These are phyloP conservation scores for button mushroom (Agaricus bisporus) DNA, from an alignment of 768 basidiomycete species.

Conservation along the genomic window DNA sequence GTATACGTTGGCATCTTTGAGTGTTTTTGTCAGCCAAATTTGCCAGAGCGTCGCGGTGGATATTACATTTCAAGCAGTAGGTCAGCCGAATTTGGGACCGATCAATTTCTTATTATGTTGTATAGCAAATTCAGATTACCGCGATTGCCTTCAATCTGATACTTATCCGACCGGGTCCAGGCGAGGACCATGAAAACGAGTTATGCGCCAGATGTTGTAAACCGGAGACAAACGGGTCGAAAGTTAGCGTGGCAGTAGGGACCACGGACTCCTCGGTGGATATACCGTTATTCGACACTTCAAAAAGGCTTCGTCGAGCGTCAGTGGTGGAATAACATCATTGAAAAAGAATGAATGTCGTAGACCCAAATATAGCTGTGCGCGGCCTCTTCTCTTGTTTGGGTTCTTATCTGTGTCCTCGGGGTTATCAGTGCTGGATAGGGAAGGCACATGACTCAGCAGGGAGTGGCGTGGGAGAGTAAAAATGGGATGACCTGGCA, in stretches of 20 bases:
- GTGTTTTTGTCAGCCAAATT: slow-evolving; percentile 12
- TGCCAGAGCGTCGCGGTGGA: slow-evolving; percentile 9
- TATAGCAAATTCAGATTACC: slow-evolving; percentile 14
- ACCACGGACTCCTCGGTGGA: too few relatives aligned
- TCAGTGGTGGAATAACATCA: too few relatives aligned
- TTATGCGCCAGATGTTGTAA: too few relatives aligned
- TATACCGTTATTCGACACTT: too few relatives aligned
- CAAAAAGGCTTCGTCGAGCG: too few relatives aligned
- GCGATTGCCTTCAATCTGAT: slow-evolving; percentile 20
- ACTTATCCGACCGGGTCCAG: slow-evolving; percentile 1
- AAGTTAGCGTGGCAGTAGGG: too few relatives aligned
- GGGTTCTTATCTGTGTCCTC: neutral
- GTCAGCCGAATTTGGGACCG: neutral
- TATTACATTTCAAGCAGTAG: slow-evolving; percentile 14
- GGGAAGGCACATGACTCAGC: slow-evolving; percentile 16
- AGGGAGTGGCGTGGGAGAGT: slow-evolving; percentile 21
- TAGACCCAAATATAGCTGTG: too few relatives aligned
- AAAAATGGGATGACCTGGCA: slow-evolving; percentile 27
- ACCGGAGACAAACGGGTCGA: too few relatives aligned
- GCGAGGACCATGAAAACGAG: neutral
- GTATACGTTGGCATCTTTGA: slow-evolving; percentile 11
- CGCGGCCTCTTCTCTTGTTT: too few relatives aligned
- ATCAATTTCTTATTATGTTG: neutral
- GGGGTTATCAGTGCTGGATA: neutral
- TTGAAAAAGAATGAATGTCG: too few relatives aligned